Evolutionary conservation across 2,329 filamentous ascomycete genomes (phyloP), one percentile per base, ranked within the genome.

Genomic region (Cladosporium sp.): DNA sequence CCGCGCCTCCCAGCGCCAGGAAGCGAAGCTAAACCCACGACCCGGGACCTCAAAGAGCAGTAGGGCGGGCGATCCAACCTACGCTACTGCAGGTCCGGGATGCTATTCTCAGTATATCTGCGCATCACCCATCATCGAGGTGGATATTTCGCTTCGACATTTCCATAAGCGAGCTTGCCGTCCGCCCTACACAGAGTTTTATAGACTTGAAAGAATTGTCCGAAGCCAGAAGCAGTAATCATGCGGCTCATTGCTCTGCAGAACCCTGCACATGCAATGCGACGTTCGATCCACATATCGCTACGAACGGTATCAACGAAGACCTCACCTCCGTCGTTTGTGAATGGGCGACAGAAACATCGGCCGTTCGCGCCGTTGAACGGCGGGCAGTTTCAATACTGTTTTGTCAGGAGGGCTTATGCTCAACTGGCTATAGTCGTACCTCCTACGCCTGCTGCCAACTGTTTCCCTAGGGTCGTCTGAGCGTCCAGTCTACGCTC

Each of bases 71-170:
- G 51, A 64, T 57, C 38, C 10, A n/a, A n/a, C 14, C 30, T 24
- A 32, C 61, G 61, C 61, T 64, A 64, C 61, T 64, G 61, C 61
- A 64, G 61, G 61, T 55, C 51, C 61, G 8, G 34, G 51, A 30
- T 64, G 32, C 61, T 64, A 64, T 64, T 64, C 61, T 57, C 32
- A 52, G 61, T 51, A 14, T 15, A 12, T 21, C 41, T 44, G 28
- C 51, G 18, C 15, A 54, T 36, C n/a, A 12, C 12, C 59, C 14
- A 38, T 18, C 59, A n/a, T 34, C 44, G 47, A 28, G 59, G 18
- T 51, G 59, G 47, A 52, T 28, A 7, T 30, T 52, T 18, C 28
- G 59, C 30, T 24, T 38, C 32, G 44, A 61, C 26, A 51, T 55
- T 55, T 44, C 36, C 24, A 38, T 49, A 62, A 11, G 47, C 59